Evolutionary conservation across 2,329 filamentous ascomycete species (phyloP).

Genomic region (Neopestalotiopsis clavispora): DNA sequence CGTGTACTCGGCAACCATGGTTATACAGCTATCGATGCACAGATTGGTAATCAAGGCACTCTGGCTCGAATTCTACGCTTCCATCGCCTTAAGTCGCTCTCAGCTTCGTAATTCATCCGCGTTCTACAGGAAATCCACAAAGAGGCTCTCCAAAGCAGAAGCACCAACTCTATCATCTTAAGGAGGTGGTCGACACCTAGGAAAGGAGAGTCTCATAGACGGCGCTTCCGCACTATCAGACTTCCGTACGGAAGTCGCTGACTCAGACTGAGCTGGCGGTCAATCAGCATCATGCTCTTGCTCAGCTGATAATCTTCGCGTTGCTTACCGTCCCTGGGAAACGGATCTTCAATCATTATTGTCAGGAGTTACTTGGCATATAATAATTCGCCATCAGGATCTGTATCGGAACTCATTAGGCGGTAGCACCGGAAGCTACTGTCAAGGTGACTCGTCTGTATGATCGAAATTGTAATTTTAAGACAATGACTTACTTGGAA

Average conservation of each 20-base stretch:
- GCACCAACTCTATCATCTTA: background rate
- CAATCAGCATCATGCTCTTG: background rate
- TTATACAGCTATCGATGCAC: background rate
- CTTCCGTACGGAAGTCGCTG: slow-evolving; percentile 8
- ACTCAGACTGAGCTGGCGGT: background rate
- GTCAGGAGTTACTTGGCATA: background rate
- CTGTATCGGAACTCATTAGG: no score
- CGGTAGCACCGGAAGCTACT: no score
- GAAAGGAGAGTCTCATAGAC: background rate
- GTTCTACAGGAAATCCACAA: background rate
- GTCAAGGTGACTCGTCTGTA: no score
- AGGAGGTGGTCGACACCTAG: background rate
- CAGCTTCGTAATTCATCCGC: background rate
- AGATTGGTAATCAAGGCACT: background rate
- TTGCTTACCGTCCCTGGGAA: no score
- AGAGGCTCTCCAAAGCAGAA: background rate
- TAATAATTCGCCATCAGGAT: no score
- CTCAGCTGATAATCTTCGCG: no score
- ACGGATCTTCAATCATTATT: background rate
- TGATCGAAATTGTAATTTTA: no score
- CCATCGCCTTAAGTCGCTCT: background rate
- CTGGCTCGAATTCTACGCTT: background rate
- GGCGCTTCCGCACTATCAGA: background rate
- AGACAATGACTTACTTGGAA: no score
- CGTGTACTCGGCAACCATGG: no score